These are phyloP conservation scores for Beverwykella pulmonaria DNA, from an alignment of 495 filamentous ascomycete species.

Conservation along the genomic window DNA sequence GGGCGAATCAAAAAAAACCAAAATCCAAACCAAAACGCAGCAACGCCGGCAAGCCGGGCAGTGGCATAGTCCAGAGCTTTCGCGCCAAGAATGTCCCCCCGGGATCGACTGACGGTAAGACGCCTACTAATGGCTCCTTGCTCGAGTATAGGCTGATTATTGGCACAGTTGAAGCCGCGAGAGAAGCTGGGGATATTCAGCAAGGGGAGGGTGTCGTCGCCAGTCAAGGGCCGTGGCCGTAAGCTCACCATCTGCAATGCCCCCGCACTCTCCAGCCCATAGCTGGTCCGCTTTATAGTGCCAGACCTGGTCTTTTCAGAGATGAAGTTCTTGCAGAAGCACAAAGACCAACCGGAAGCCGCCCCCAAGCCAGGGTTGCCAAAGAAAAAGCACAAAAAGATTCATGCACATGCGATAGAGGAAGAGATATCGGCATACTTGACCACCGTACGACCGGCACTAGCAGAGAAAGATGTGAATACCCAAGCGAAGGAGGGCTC, in stretches of 20 bases:
- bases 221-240: conserved; percentile 54
- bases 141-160: conserved; percentile 19
- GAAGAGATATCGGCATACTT: conserved; percentile 50
- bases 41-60: conserved; percentile 47
- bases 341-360: conserved; percentile 40
- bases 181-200: conserved; percentile 66
- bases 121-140: conserved; percentile 51
- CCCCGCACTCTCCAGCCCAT: conserved; percentile 28
- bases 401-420: conserved; percentile 36
- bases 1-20: conserved; percentile 36
- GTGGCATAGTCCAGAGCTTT: conserved; percentile 64
- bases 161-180: conserved; percentile 57
- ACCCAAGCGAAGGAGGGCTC: conserved; percentile 34
- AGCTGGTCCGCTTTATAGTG: conserved; percentile 49
- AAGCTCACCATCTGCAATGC: conserved; percentile 34
- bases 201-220: conserved; percentile 68
- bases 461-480: conserved; percentile 39
- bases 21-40: conserved; percentile 44
- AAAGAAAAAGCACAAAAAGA: conserved; percentile 40
- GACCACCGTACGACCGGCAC: conserved; percentile 33
- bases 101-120: conserved; percentile 52
- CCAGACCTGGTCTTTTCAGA: conserved; percentile 69
- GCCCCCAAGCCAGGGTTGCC: conserved; percentile 12
- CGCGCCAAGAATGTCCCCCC: conserved; percentile 63
- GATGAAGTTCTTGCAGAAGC: conserved; percentile 61